Evolutionary conservation across 208 protist species (phyloP).

Genomic region (Naegleria lovaniensis): DNA sequence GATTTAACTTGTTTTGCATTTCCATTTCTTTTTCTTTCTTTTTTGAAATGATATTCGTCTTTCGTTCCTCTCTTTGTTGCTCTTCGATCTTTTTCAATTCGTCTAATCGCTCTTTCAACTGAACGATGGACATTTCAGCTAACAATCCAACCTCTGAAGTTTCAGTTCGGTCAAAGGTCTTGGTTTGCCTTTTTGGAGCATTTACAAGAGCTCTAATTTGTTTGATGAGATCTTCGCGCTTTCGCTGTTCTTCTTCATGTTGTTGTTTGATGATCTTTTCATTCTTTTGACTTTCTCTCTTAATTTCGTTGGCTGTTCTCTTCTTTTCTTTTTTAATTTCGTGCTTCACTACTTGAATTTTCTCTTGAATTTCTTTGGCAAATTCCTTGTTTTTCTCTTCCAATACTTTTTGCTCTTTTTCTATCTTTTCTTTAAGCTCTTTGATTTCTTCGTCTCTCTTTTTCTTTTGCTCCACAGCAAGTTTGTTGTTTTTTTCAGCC

Average conservation of each 20-base stretch:
- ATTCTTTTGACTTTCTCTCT: not conserved
- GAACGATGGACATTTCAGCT: slow-evolving; percentile 39
- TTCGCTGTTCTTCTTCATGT: slow-evolving; percentile 20
- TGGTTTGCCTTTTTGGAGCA: slow-evolving; percentile 29
- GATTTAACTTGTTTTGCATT: not conserved
- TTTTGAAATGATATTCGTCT: slow-evolving; percentile 31
- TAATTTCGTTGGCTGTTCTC: not conserved
- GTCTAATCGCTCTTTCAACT: slow-evolving; percentile 40
- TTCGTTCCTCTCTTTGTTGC: slow-evolving; percentile 20
- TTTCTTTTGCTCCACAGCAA: not conserved
- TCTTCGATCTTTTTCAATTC: not conserved
- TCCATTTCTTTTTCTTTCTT: slow-evolving; percentile 41
- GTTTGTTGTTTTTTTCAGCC: slow-evolving; percentile 15
- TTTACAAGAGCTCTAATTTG: slow-evolving; percentile 43
- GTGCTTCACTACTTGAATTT: not conserved
- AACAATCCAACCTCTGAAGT: slow-evolving; percentile 35
- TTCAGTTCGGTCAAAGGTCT: slow-evolving; percentile 36
- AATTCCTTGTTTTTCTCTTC: slow-evolving; percentile 27
- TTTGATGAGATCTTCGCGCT: slow-evolving; percentile 35
- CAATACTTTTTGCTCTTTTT: not conserved
- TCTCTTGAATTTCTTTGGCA: not conserved
- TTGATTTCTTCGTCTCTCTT: not conserved
- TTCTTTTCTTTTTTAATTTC: slow-evolving; percentile 17
- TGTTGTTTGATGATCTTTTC: slow-evolving; percentile 23
- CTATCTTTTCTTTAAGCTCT: not conserved